phyloP scores from a whole-genome alignment of 306 rosid species.

The Castanea sativa region DNA sequence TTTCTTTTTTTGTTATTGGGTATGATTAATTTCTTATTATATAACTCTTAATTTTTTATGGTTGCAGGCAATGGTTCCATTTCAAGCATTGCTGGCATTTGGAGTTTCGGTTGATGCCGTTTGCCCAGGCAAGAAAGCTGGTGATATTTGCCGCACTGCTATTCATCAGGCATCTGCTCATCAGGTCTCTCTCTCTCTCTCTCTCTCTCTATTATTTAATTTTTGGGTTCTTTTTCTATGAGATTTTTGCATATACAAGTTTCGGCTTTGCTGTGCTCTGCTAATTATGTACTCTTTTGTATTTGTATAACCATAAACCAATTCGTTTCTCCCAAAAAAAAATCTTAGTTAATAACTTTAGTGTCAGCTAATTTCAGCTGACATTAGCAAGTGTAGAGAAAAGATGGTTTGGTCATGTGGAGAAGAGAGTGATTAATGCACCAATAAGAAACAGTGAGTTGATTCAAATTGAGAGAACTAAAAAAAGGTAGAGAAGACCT shows the following conservation, averaged over 20 bases:
- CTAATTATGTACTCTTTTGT: not conserved
- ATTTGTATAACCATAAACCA: not conserved
- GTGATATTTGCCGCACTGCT: conserved; percentile 75
- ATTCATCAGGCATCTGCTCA: conserved; percentile 38
- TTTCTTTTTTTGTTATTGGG: not conserved
- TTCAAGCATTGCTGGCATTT: conserved; percentile 77
- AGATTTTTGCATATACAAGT: not conserved
- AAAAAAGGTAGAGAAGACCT: too few relatives aligned
- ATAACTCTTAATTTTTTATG: not conserved
- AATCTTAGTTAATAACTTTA: not conserved
- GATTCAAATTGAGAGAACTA: too few relatives aligned
- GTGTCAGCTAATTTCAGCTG: not conserved
- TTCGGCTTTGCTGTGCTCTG: not conserved
- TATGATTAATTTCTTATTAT: not conserved
- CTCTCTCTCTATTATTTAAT: not conserved
- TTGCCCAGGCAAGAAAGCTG: conserved; percentile 80
- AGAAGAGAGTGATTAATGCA: too few relatives aligned
- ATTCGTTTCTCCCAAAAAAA: not conserved
- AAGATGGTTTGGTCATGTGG: too few relatives aligned
- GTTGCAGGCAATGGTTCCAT: conserved; percentile 76
- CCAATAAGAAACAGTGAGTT: too few relatives aligned
- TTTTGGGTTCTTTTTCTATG: not conserved
- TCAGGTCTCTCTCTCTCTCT: conserved; percentile 45
- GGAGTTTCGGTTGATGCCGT: conserved; percentile 77
- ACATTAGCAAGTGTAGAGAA: not conserved